Evolutionary conservation across 1,284 basidiomycete species (phyloP), one percentile per base, ranked within the genome.

Genomic region (Fomitopsis palustris): DNA sequence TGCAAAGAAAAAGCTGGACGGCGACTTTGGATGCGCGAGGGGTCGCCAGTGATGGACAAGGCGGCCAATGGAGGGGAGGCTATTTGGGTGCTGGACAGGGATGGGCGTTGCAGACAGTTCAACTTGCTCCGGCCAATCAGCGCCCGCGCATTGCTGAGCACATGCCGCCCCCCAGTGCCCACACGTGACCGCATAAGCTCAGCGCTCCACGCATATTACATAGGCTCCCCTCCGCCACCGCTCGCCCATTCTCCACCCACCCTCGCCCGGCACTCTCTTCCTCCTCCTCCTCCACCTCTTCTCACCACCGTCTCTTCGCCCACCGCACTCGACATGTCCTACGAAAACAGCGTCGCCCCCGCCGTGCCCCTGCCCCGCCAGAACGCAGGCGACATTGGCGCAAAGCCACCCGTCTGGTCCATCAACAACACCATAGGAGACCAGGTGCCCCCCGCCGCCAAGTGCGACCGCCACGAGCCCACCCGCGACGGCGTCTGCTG

Each of bases 401-500:
- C 63, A 56, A 81, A 77, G 60, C 80, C 84, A 17, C 83, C 85
- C 3, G 81, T 90, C 2, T 90, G 88, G 89, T 71, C 85, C 4
- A 77, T 90, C 23, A 76, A 81, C 37, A 64, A 77, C 4, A 71
- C 70, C 16, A 62, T 58, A 1, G 63, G 73, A 3, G 69, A 75
- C 2, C 68, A 75, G n/a, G 73, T 79, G 0, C 81, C 86, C 0
- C 73, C 84, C 1, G 73, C 78, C 12, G 75, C 81, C 14, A 86
- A 86, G 70, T 93, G 91, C 69, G 81, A 82, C 43, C 75, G 81
- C 58, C 77, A 83, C 59, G 72, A 75, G 41, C 77, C 73, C 16
- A 69, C 79, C 9, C 73, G 80, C 43, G 81, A 83, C 54, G 89
- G 87, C 3, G 75, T 92, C 2, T 94, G 93, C 74, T 95, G 93